Conservation (phyloP, 257 asterid genomes). For the Phtheirospermum japonicum region DNA sequence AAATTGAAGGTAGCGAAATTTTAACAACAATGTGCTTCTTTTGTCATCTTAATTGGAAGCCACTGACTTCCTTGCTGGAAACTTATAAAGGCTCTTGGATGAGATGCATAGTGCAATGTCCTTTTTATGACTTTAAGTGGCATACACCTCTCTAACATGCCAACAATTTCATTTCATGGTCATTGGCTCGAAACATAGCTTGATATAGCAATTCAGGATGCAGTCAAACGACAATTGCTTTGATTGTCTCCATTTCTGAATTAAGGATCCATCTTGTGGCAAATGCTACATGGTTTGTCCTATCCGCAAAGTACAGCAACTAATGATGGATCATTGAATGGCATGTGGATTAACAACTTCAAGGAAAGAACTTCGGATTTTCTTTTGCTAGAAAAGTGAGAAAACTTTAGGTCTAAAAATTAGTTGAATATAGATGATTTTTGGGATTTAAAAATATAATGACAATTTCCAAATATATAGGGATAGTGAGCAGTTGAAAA, state of each 20-base stretch:
- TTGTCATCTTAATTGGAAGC: not conserved
- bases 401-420: not conserved
- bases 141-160: not conserved
- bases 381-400: not conserved
- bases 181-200: not conserved
- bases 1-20: not conserved
- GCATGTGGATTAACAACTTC: not conserved
- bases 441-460: not conserved
- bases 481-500: too few species aligned
- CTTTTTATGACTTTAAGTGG: not conserved
- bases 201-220: not conserved
- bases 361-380: not conserved
- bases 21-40: not conserved
- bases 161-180: not conserved
- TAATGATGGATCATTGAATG: slow-evolving; percentile 7
- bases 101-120: not conserved
- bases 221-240: not conserved
- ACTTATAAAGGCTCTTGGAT: not conserved
- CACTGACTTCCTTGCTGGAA: not conserved
- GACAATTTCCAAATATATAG: not conserved
- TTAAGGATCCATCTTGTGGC: slow-evolving; percentile 3
- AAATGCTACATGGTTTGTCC: slow-evolving; percentile 1
- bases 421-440: not conserved
- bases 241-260: slow-evolving; percentile 9
- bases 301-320: not conserved